Conservation (phyloP, 1,284 basidiomycete genomes). For the Salmacisia buchloeana region DNA sequence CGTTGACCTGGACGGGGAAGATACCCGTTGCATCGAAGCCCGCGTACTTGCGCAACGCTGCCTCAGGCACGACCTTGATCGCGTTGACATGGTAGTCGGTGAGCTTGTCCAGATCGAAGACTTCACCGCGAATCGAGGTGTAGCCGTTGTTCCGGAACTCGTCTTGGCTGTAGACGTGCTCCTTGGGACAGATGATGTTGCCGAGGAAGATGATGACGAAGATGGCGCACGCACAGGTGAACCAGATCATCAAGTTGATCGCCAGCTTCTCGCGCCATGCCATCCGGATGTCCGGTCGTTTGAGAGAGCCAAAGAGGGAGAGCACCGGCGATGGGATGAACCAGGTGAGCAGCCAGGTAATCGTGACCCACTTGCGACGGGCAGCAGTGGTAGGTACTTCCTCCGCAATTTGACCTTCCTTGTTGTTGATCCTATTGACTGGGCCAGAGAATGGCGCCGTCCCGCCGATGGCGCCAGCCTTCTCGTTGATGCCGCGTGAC, state of each 20-base stretch:
- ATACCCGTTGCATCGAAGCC: conserved; percentile 70
- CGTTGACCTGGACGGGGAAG: conserved; percentile 95
- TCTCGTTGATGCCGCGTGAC: conserved; percentile 53
- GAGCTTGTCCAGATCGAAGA: conserved; percentile 65
- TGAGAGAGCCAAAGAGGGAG: conserved; percentile 75
- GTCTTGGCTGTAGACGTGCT: conserved; percentile 75
- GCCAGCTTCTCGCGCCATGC: conserved; percentile 97
- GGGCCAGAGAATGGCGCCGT: conserved; percentile 23
- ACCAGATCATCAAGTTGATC: conserved; percentile 88
- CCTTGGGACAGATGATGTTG: conserved; percentile 82
- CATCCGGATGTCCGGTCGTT: conserved; percentile 84
- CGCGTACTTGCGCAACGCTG: conserved; percentile 74
- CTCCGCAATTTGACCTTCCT: conserved; percentile 67
- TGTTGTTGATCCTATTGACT: not conserved
- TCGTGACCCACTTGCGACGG: conserved; percentile 76
- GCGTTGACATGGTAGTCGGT: conserved; percentile 58
- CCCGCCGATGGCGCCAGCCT: conserved; percentile 10
- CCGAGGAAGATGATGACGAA: conserved; percentile 91
- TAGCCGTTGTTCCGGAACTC: conserved; percentile 75
- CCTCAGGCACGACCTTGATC: conserved; percentile 70
- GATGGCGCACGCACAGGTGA: conserved; percentile 75
- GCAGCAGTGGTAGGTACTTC: conserved; percentile 73
- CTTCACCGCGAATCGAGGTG: conserved; percentile 82
- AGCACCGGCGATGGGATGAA: conserved; percentile 76
- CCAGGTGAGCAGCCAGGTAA: conserved; percentile 86